These are phyloP conservation scores for Apophysomyces elegans DNA, from an alignment of 371 early-diverging fungal species.

Conservation along the genomic window DNA sequence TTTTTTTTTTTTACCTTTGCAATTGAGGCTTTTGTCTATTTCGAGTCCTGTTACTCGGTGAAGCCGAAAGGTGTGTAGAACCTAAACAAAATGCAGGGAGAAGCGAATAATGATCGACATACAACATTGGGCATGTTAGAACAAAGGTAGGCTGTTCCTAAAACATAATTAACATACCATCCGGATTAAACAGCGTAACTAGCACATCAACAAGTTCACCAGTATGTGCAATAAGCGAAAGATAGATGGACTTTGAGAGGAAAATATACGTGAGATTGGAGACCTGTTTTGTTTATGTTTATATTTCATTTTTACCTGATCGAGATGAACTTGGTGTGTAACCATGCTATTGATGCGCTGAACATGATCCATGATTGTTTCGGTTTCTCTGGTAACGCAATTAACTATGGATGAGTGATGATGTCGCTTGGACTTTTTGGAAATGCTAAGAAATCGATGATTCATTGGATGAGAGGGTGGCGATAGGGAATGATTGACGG, in stretches of 20 bases:
- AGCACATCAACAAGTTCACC: slow-evolving; percentile 1
- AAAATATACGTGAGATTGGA: background rate
- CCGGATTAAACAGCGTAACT: background rate
- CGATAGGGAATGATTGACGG: slow-evolving; percentile 25
- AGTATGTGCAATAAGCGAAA: background rate
- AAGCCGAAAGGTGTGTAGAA: background rate
- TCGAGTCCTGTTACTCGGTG: background rate
- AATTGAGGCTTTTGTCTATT: background rate
- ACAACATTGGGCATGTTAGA: slow-evolving; percentile 5
- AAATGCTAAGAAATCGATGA: slow-evolving; percentile 39
- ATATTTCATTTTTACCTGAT: slow-evolving; percentile 9
- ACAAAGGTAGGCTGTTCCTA: background rate
- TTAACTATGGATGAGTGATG: background rate
- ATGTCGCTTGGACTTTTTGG: slow-evolving; percentile 3
- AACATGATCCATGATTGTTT: slow-evolving; percentile 8
- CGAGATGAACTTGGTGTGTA: slow-evolving; percentile 3
- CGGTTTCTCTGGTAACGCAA: slow-evolving; percentile 2
- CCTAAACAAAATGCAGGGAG: slow-evolving; percentile 5
- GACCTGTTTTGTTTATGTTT: background rate
- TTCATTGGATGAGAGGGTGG: slow-evolving; percentile 22
- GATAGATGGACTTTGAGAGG: background rate
- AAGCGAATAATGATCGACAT: background rate
- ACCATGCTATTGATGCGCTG: slow-evolving; percentile 1
- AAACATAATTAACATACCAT: background rate
- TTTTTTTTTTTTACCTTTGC: slow-evolving; percentile 5